These are phyloP conservation scores for Lyophyllum semitale DNA, from an alignment of 768 basidiomycete species.

Conservation along the genomic window DNA sequence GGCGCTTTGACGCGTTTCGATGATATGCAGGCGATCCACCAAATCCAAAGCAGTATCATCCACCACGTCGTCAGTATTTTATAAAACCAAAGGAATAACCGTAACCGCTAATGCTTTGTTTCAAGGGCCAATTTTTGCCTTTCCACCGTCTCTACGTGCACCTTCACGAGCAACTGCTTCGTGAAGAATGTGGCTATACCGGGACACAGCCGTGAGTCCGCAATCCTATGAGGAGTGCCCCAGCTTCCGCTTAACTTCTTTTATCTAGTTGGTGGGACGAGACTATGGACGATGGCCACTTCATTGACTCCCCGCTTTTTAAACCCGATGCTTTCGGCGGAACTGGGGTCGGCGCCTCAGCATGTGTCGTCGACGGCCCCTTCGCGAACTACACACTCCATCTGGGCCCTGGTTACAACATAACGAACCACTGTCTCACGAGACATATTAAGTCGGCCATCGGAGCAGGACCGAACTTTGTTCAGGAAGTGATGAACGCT, in stretches of 20 bases:
- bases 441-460: not conserved
- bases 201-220: not conserved
- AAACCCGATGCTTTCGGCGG: not conserved
- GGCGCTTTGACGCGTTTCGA: not conserved
- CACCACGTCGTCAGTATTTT: not conserved
- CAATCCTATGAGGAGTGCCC: not conserved
- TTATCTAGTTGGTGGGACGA: not conserved
- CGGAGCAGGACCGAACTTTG: not conserved
- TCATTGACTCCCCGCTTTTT: constrained; percentile 1
- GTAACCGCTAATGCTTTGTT: not conserved
- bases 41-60: not conserved
- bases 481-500: not conserved
- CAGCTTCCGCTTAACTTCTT: not conserved
- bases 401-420: not conserved
- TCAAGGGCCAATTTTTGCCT: not conserved
- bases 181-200: not conserved
- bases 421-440: not conserved
- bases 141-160: not conserved
- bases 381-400: constrained; percentile 5
- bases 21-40: constrained; percentile 1
- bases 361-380: not conserved
- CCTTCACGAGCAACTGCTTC: not conserved
- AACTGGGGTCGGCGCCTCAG: not conserved
- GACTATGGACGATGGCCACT: constrained; percentile 2
- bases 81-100: too few relatives aligned